Evolutionary conservation across 2,329 filamentous ascomycete species (phyloP).

Genomic region (Penicillium olsonii): DNA sequence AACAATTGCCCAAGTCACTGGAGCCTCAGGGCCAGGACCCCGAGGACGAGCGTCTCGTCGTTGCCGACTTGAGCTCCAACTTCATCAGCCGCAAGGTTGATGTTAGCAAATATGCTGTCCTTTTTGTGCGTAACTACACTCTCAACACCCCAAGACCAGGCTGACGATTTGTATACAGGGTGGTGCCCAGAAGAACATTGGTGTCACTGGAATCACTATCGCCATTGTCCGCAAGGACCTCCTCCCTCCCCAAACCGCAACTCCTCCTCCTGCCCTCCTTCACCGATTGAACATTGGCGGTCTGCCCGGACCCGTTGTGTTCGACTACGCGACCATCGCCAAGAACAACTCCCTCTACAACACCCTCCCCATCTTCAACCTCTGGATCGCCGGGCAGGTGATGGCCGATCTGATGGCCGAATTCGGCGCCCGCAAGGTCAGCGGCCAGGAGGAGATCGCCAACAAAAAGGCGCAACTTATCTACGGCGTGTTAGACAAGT

Average conservation of each 20-base stretch:
- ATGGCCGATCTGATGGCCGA: slow-evolving; percentile 71
- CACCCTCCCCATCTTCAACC: slow-evolving; percentile 90
- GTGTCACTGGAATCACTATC: slow-evolving; percentile 81
- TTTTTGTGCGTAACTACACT: slow-evolving; percentile 65
- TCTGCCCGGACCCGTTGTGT: slow-evolving; percentile 63
- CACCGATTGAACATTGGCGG: slow-evolving; percentile 74
- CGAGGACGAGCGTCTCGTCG: slow-evolving; percentile 71
- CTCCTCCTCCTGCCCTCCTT: slow-evolving; percentile 69
- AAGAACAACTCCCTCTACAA: slow-evolving; percentile 98
- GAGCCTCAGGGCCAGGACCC: slow-evolving; percentile 55
- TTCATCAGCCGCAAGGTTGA: slow-evolving; percentile 81
- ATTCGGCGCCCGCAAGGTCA: slow-evolving; percentile 67
- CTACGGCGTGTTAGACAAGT: slow-evolving; percentile 74
- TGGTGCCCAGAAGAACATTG: slow-evolving; percentile 93
- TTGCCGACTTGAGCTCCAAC: slow-evolving; percentile 93
- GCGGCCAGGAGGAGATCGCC: slow-evolving; percentile 73
- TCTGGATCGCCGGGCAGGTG: slow-evolving; percentile 87
- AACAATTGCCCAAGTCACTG: slow-evolving; percentile 66
- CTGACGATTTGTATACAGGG: slow-evolving; percentile 39
- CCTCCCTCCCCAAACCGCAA: slow-evolving; percentile 65
- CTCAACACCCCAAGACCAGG: neutral
- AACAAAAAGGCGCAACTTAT: slow-evolving; percentile 74
- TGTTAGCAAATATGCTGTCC: slow-evolving; percentile 74
- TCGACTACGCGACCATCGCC: slow-evolving; percentile 80
- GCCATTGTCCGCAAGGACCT: slow-evolving; percentile 80